These are phyloP conservation scores for Dothideomycetes sp. DNA, from an alignment of 2,329 filamentous ascomycete species.

Conservation along the genomic window DNA sequence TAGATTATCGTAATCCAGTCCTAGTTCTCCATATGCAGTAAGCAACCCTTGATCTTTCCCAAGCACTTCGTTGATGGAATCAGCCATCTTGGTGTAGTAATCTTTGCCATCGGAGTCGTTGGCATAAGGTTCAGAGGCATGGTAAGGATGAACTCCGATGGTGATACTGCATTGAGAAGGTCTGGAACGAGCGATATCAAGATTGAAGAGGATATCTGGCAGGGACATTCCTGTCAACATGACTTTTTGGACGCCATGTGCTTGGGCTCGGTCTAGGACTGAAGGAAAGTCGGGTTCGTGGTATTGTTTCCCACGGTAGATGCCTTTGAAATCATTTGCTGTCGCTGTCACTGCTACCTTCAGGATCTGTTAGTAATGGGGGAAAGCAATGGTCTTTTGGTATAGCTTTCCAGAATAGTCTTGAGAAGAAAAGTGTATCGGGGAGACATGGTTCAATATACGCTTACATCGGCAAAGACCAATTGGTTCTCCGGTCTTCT, in stretches of 20 bases:
- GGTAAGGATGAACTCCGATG: slow-evolving; percentile 44
- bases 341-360: slow-evolving; percentile 28
- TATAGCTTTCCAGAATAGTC: neutral
- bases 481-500: neutral
- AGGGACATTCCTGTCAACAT: slow-evolving; percentile 31
- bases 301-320: slow-evolving; percentile 42
- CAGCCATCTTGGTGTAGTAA: slow-evolving; percentile 23
- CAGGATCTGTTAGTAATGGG: no score
- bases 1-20: slow-evolving; percentile 43
- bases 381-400: neutral
- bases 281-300: slow-evolving; percentile 38
- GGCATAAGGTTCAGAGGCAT: slow-evolving; percentile 33
- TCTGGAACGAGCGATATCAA: slow-evolving; percentile 19
- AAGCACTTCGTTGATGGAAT: slow-evolving; percentile 19
- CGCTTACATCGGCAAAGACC: slow-evolving; percentile 8
- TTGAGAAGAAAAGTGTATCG: no score
- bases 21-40: slow-evolving; percentile 42
- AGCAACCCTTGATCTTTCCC: slow-evolving; percentile 22
- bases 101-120: slow-evolving; percentile 23
- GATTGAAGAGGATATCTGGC: slow-evolving; percentile 30
- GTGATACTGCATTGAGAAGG: slow-evolving; percentile 34
- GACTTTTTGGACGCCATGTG: slow-evolving; percentile 35
- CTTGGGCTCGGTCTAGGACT: slow-evolving; percentile 34
- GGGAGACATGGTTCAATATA: neutral
- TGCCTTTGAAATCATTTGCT: slow-evolving; percentile 38